Base-by-base conservation (phyloP, 371 early-diverging fungal genomes). In the Entomophthora muscae region DNA sequence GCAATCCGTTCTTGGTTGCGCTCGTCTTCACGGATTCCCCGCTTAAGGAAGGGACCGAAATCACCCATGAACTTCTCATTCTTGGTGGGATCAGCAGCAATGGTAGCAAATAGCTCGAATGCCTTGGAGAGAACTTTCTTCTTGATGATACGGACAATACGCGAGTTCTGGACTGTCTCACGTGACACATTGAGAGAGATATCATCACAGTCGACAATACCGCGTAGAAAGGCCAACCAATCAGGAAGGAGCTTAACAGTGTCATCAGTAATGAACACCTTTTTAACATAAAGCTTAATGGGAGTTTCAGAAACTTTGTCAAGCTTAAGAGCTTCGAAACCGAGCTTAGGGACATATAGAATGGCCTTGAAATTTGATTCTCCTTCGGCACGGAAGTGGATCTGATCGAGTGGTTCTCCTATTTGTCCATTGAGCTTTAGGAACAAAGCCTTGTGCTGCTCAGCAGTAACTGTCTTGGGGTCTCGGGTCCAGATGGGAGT, bases 261-360 rank as follows among this genome's bases (percentile, higher is more conserved):
- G 56, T 94, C 95, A 61, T 94, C 95, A 13, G 93, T 92, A 67
- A 98, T 92, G 73, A 96, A 95, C 5, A 98, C 95, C 61, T 91
- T 89, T 64, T 85, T 82, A 52, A 93, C 92, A 77, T 89, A 95
- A 30, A 98, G 75, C 71, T 92, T 88, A 64, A 98, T 79, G 70
- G 84, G 89, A 65, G 74, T 69, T 7, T 70, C 70, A 53, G 63
- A 69, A 42, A 76, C 71, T 51, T 88, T 81, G 29, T 75, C 69
- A 32, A 73, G 79, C 66, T 86, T 79, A 73, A 89, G 76, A 60
- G 77, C 73, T 71, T 81, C 76, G 53, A 86, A 84, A 1, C 84
- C 83, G 53, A 74, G 72, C 64, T 73, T 67, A 27, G 95, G 96
- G 59, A 95, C 75, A 71, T 86, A 98, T 52, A 98, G 70, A 54